These are phyloP conservation scores for Sanghuangporus baumii DNA, from an alignment of 1,284 basidiomycete genomes.

Conservation along the genomic window DNA sequence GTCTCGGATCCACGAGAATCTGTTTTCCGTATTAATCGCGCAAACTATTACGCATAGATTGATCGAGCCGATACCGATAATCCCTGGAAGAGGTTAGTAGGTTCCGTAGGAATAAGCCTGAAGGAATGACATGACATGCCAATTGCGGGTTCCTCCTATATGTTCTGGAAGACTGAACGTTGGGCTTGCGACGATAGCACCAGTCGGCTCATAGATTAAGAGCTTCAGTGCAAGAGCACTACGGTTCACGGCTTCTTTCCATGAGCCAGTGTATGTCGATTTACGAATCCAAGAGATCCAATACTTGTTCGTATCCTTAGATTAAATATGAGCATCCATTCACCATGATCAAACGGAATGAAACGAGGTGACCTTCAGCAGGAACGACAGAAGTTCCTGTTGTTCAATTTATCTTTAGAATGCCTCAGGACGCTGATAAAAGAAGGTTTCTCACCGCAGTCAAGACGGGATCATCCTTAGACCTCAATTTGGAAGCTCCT, in stretches of 20 bases:
- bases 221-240: constrained; percentile 84
- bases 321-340: constrained; percentile 2
- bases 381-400: constrained; percentile 46
- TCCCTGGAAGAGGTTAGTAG: constrained; percentile 41
- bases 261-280: constrained; percentile 84
- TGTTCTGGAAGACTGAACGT: constrained; percentile 91
- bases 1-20: constrained; percentile 87
- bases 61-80: constrained; percentile 44
- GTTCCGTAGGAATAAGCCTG: neutral
- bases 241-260: constrained; percentile 88
- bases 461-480: constrained; percentile 55
- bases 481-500: constrained; percentile 45
- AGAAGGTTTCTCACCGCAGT: constrained; percentile 40
- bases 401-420: neutral
- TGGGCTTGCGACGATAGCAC: constrained; percentile 87
- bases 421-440: neutral
- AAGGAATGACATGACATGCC: constrained; percentile 37
- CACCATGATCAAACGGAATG: neutral
- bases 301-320: constrained; percentile 70
- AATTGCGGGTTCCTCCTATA: constrained; percentile 83
- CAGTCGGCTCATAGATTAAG: constrained; percentile 82
- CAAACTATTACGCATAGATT: neutral
- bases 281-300: constrained; percentile 84
- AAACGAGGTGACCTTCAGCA: constrained; percentile 42
- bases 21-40: constrained; percentile 22